Conservation (phyloP, 2,329 filamentous ascomycete species). For the Gnomoniopsis sp. region DNA sequence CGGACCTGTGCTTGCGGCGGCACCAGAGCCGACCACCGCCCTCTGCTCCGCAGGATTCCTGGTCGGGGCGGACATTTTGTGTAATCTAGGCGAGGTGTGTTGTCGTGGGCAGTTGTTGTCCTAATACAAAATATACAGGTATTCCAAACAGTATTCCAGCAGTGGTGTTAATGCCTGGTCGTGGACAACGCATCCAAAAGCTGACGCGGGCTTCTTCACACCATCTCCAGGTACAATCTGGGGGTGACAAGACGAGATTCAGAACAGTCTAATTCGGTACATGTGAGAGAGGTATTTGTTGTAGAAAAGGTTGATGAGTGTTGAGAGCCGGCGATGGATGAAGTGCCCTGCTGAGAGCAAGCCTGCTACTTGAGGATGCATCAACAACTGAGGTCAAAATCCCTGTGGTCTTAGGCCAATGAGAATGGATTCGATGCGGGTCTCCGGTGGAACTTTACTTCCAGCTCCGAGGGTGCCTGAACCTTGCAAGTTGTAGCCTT, state of each 20-base stretch:
- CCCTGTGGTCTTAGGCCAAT: neutral
- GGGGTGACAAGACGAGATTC: neutral
- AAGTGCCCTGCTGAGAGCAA: neutral
- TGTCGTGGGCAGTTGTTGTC: neutral
- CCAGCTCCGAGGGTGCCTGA: slow-evolving; percentile 4
- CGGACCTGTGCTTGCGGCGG: slow-evolving; percentile 30
- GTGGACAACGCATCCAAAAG: neutral
- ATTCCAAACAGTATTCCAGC: neutral
- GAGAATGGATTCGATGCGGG: neutral
- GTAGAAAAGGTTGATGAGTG: neutral
- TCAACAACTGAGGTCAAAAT: neutral
- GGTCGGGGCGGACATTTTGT: slow-evolving; percentile 11
- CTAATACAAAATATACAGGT: too few species aligned
- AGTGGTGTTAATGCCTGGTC: neutral
- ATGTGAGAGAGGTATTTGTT: neutral
- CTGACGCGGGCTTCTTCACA: neutral
- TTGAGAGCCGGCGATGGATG: neutral
- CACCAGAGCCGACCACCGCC: neutral
- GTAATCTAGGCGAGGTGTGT: neutral
- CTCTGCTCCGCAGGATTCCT: slow-evolving; percentile 2
- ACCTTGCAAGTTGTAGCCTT: neutral
- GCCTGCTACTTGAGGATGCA: neutral
- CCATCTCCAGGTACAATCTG: neutral
- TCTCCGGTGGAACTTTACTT: slow-evolving; percentile 1
- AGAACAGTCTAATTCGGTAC: neutral